phyloP scores from a whole-genome alignment of 768 basidiomycete species.

The Chalciporus pseudorubinellus region DNA sequence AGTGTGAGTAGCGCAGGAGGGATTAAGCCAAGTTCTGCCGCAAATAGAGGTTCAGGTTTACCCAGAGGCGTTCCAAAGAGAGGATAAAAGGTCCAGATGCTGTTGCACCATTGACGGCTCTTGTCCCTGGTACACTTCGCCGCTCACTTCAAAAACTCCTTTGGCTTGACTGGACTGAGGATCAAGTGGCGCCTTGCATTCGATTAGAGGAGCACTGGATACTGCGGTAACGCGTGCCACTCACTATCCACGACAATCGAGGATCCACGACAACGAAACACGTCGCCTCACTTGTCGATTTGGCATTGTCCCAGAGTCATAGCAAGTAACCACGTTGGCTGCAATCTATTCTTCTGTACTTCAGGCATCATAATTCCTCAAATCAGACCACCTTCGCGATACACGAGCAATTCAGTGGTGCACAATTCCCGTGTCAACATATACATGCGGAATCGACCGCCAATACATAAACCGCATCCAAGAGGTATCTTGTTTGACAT shows the following conservation, averaged over 20 bases:
- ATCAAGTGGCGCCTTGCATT: not conserved
- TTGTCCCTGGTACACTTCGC: not conserved
- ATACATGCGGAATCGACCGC: too few relatives aligned
- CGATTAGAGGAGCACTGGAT: not conserved
- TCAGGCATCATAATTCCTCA: too few relatives aligned
- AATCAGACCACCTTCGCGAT: too few relatives aligned
- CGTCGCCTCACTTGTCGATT: too few relatives aligned
- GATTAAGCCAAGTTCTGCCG: conserved; percentile 21
- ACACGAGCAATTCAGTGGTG: too few relatives aligned
- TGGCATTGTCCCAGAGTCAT: too few relatives aligned
- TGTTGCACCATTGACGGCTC: not conserved
- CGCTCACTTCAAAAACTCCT: not conserved
- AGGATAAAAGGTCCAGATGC: conserved; percentile 7
- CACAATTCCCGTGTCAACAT: too few relatives aligned
- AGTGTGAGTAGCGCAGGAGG: conserved; percentile 20
- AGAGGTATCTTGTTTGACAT: not conserved
- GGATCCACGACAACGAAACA: not conserved
- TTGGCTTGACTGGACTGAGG: not conserved
- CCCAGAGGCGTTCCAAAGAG: conserved; percentile 25
- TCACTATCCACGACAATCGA: not conserved
- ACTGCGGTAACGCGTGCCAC: not conserved
- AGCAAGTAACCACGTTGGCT: not conserved
- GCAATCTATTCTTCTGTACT: not conserved
- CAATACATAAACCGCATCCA: not conserved
- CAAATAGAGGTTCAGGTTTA: conserved; percentile 25